A percentile compares a stretch with the other conserved stretches of the same genome.
Evolutionary conservation across 2,329 filamentous ascomycete species (phyloP).

Genomic region (Apiospora aurea): DNA sequence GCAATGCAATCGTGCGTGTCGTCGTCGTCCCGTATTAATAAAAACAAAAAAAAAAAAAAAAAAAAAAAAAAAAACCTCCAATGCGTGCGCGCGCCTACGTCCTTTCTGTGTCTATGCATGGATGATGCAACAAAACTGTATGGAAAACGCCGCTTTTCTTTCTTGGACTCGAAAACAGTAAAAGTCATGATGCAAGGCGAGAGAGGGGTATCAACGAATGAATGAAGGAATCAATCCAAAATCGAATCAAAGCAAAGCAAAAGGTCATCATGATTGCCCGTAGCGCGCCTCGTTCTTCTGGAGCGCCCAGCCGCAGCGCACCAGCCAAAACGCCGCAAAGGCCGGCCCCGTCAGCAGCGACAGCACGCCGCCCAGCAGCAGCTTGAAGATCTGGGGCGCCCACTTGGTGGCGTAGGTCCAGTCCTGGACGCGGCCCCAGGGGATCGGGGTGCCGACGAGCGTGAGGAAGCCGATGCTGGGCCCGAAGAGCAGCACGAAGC

Average conservation of each 20-base stretch:
- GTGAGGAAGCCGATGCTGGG: constrained; percentile 52
- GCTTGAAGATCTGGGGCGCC: constrained; percentile 59
- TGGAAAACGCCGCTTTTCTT: background rate
- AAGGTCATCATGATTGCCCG: constrained; percentile 30
- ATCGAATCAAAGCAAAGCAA: background rate
- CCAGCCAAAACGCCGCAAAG: constrained; percentile 58
- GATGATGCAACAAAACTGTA: background rate
- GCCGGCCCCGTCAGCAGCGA: constrained; percentile 55
- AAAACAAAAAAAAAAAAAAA: too few species aligned
- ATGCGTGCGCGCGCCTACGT: background rate
- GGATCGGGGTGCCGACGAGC: constrained; percentile 44
- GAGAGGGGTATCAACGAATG: constrained; percentile 5
- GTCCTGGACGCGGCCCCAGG: constrained; percentile 49
- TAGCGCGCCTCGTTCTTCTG: constrained; percentile 36
- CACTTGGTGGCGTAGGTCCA: constrained; percentile 52
- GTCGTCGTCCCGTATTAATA: background rate
- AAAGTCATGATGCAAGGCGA: background rate
- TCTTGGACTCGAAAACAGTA: background rate
- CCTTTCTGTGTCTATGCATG: background rate
- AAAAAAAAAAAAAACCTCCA: background rate
- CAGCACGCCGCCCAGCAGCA: constrained; percentile 54
- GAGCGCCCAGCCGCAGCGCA: constrained; percentile 55
- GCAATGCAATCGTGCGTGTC: constrained; percentile 12
- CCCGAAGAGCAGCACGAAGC: constrained; percentile 54
- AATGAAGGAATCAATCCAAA: constrained; percentile 6